These are phyloP conservation scores for Calocera cornea DNA, from an alignment of 768 basidiomycete genomes.

Conservation along the genomic window DNA sequence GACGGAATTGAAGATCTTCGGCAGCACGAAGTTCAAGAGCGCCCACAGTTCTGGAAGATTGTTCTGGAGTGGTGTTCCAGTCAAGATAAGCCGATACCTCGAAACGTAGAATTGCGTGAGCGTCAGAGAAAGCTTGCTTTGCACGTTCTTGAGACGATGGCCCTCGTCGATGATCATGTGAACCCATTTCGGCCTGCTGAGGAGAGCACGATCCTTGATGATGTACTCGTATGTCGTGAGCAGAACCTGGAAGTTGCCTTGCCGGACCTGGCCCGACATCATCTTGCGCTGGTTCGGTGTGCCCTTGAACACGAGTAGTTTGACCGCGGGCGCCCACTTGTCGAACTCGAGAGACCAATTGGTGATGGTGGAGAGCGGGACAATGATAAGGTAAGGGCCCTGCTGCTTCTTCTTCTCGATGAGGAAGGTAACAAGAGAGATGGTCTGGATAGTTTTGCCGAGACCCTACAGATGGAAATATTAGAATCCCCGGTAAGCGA, in stretches of 20 bases:
- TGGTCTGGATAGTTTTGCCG: conserved; percentile 89
- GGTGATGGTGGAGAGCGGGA: conserved; percentile 90
- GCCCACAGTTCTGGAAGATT: conserved; percentile 95
- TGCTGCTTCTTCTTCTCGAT: conserved; percentile 81
- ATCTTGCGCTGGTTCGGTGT: conserved; percentile 71
- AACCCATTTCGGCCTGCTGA: conserved; percentile 87
- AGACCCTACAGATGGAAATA: conserved; percentile 47
- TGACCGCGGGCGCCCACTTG: conserved; percentile 87
- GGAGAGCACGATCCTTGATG: conserved; percentile 84
- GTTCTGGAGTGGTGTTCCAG: conserved; percentile 92
- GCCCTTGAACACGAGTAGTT: conserved; percentile 77
- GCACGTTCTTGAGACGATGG: conserved; percentile 96
- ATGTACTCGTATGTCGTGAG: conserved; percentile 95
- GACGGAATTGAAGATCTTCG: conserved; percentile 95
- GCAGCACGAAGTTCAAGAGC: conserved; percentile 84
- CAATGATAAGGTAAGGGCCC: conserved; percentile 92
- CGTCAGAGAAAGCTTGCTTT: conserved; percentile 76
- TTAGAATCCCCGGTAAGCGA: not conserved
- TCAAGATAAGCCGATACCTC: conserved; percentile 83
- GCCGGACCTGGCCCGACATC: conserved; percentile 61
- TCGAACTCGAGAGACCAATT: conserved; percentile 95
- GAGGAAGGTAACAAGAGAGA: conserved; percentile 87
- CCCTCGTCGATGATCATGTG: conserved; percentile 99
- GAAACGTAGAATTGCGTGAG: conserved; percentile 87
- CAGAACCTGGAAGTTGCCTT: conserved; percentile 78